Evolutionary conservation across 2,329 filamentous ascomycete genomes (phyloP).

Genomic region (Pyrenochaeta sp.): DNA sequence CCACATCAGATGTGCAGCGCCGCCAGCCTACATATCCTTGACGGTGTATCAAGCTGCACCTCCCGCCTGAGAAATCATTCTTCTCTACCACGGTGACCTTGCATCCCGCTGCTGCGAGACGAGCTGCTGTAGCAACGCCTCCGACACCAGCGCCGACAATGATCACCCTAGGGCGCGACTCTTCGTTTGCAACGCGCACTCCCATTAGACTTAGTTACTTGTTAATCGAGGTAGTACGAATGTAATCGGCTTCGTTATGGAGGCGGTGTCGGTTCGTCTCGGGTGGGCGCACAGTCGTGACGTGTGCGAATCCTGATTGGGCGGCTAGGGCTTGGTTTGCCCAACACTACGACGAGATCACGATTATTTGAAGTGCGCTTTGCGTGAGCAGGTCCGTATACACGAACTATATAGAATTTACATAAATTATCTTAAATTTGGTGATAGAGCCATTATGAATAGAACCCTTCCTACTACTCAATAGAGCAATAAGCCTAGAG

Average conservation of each 20-base stretch:
- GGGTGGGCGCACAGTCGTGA: slow-evolving; percentile 23
- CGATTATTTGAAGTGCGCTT: background rate
- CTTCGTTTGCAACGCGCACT: slow-evolving; percentile 11
- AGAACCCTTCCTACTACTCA: no score
- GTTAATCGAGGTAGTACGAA: background rate
- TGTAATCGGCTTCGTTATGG: slow-evolving; percentile 5
- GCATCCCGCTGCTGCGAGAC: slow-evolving; percentile 74
- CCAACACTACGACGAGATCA: background rate
- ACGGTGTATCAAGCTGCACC: slow-evolving; percentile 71
- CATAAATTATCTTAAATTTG: no score
- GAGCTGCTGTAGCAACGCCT: slow-evolving; percentile 74
- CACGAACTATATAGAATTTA: no score
- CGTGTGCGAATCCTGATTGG: slow-evolving; percentile 13
- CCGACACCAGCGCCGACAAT: slow-evolving; percentile 72
- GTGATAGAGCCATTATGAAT: no score
- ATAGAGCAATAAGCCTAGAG: no score
- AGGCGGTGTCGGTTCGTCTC: background rate
- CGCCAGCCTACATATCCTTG: slow-evolving; percentile 61
- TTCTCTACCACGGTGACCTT: slow-evolving; percentile 81
- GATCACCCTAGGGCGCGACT: slow-evolving; percentile 36
- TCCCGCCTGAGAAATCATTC: slow-evolving; percentile 75
- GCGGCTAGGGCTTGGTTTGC: background rate
- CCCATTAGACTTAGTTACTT: slow-evolving; percentile 11
- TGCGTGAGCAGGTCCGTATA: no score
- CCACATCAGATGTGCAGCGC: slow-evolving; percentile 1